A percentile compares a stretch with the other conserved stretches of the same genome.
Evolutionary conservation across 108 stramenopile species (phyloP).

Genomic region (Cyclotella cryptica): DNA sequence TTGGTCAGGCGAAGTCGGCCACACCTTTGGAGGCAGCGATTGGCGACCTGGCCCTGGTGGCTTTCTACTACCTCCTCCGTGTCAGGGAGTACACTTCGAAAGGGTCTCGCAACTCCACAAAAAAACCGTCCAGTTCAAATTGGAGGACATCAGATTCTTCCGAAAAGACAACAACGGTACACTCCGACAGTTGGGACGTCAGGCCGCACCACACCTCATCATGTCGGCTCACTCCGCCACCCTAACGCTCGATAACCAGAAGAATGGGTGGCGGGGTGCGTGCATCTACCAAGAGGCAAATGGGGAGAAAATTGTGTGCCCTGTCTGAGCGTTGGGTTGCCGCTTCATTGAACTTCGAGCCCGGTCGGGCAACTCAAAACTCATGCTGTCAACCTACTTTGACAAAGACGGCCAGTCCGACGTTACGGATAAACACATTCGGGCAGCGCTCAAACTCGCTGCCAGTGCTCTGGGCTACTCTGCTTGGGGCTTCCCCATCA

Average conservation of each 20-base stretch:
- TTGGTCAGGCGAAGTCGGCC: no score
- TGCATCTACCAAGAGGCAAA: slow-evolving; percentile 12
- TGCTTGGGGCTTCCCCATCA: slow-evolving; percentile 2
- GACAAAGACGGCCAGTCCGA: neutral
- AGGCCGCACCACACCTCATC: neutral
- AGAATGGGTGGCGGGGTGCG: slow-evolving; percentile 21
- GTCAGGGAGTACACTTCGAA: slow-evolving; percentile 21
- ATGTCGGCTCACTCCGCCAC: neutral
- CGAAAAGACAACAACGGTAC: neutral
- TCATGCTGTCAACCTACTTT: slow-evolving; percentile 1
- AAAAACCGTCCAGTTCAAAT: slow-evolving; percentile 5
- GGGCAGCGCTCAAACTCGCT: slow-evolving; percentile 1
- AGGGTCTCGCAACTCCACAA: neutral
- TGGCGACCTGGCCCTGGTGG: slow-evolving; percentile 5
- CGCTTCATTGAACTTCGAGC: neutral
- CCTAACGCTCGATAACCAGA: slow-evolving; percentile 14
- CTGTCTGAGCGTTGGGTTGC: neutral
- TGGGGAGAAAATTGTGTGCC: neutral
- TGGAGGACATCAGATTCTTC: slow-evolving; percentile 2
- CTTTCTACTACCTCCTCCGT: slow-evolving; percentile 17
- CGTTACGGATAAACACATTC: slow-evolving; percentile 1
- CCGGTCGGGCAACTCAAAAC: neutral
- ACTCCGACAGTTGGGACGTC: neutral
- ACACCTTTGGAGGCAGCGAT: neutral
- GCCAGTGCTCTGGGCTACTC: slow-evolving; percentile 9